phyloP scores from a whole-genome alignment of 1,284 basidiomycete species.

The Schizophyllum commune region DNA sequence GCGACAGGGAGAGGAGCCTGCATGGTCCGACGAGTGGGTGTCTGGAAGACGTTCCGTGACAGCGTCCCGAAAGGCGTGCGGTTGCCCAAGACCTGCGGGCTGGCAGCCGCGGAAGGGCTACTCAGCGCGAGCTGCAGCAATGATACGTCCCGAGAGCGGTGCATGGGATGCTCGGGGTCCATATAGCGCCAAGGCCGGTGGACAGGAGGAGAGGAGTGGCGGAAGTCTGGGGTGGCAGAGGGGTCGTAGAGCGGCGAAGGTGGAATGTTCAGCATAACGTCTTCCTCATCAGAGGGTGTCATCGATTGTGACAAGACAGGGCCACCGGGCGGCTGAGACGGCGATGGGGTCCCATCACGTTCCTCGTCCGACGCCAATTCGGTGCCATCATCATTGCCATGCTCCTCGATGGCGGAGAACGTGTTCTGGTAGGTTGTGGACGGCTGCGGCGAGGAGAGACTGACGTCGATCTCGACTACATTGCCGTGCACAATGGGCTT shows the following conservation, averaged over 20 bases:
- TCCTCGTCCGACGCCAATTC: conserved; percentile 6
- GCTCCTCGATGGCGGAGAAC: conserved; percentile 4
- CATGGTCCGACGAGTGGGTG: neutral
- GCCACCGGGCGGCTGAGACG: conserved; percentile 3
- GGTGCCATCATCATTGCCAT: neutral
- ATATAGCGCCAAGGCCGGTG: conserved; percentile 73
- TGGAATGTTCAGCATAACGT: conserved; percentile 21
- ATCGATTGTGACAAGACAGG: conserved; percentile 7
- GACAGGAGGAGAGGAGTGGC: conserved; percentile 61
- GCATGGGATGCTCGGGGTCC: conserved; percentile 62
- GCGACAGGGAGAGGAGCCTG: neutral
- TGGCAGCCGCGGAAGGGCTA: conserved; percentile 22
- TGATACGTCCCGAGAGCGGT: conserved; percentile 54
- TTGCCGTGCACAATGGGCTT: conserved; percentile 31
- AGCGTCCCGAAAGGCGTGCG: neutral
- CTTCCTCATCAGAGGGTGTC: conserved; percentile 19
- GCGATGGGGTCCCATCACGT: conserved; percentile 5
- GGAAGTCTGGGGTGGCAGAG: conserved; percentile 60
- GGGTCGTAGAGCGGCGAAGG: conserved; percentile 69
- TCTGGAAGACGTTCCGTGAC: neutral
- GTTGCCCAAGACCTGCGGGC: neutral
- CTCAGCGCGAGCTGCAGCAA: conserved; percentile 46
- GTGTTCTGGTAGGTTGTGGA: conserved; percentile 12
- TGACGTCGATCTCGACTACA: conserved; percentile 30
- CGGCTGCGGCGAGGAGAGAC: conserved; percentile 18